Conservation (phyloP, 2,329 filamentous ascomycete genomes). For the Paracamarosporium sp. region DNA sequence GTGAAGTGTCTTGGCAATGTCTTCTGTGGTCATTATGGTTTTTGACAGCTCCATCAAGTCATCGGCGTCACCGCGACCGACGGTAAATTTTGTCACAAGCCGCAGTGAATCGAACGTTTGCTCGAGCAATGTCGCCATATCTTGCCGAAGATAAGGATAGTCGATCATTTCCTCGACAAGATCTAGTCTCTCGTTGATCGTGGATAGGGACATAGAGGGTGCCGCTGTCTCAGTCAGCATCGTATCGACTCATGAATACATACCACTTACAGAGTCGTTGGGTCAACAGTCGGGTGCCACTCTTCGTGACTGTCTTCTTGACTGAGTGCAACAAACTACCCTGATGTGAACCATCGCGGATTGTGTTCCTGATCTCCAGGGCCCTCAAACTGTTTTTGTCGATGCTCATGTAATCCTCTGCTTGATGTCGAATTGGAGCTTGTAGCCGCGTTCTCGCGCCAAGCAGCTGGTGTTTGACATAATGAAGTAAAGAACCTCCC, state of each 20-base stretch:
- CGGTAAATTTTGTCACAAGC: constrained; percentile 90
- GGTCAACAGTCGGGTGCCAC: constrained; percentile 82
- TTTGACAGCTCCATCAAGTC: constrained; percentile 84
- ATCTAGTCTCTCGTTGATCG: constrained; percentile 81
- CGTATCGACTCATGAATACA: neutral
- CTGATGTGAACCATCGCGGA: constrained; percentile 77
- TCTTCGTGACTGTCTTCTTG: constrained; percentile 87
- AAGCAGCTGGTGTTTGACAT: constrained; percentile 79
- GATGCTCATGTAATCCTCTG: constrained; percentile 82
- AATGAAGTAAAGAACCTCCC: constrained; percentile 81
- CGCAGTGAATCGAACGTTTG: constrained; percentile 86
- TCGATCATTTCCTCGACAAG: constrained; percentile 78
- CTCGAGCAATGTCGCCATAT: constrained; percentile 71
- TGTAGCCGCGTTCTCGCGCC: constrained; percentile 82
- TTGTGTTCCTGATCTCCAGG: constrained; percentile 86
- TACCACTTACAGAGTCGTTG: constrained; percentile 74
- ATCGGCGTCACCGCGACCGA: constrained; percentile 90
- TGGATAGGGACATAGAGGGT: constrained; percentile 83
- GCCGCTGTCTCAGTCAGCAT: constrained; percentile 58
- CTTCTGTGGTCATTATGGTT: constrained; percentile 77
- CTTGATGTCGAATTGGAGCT: constrained; percentile 76
- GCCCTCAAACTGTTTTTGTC: constrained; percentile 91
- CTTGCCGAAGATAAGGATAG: constrained; percentile 72
- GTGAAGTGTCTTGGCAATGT: constrained; percentile 58
- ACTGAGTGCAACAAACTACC: constrained; percentile 92